These are phyloP conservation scores for Leucoagaricus sp. DNA, from an alignment of 1,284 basidiomycete genomes.

Conservation along the genomic window DNA sequence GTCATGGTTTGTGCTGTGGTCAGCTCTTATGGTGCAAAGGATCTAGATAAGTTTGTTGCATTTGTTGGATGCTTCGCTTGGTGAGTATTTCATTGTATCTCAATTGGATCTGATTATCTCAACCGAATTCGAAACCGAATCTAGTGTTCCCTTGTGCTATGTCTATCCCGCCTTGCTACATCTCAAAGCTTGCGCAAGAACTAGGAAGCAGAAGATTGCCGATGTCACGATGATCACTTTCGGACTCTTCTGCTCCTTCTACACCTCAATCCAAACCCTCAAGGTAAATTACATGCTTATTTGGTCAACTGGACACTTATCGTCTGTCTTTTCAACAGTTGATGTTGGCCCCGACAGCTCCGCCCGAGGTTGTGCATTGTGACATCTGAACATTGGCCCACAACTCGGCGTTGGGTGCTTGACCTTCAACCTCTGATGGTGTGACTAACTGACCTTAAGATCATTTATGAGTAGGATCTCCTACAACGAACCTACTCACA, in stretches of 20 bases:
- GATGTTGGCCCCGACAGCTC: slow-evolving; percentile 31
- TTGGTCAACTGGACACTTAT: neutral
- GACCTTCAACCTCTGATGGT: too few relatives aligned
- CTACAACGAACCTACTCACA: too few relatives aligned
- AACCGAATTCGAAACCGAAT: neutral
- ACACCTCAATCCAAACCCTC: slow-evolving; percentile 84
- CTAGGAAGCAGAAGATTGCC: slow-evolving; percentile 64
- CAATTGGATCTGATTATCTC: slow-evolving; percentile 8
- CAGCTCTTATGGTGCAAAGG: slow-evolving; percentile 84
- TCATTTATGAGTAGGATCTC: too few relatives aligned
- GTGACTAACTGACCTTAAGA: too few relatives aligned
- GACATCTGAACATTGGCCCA: neutral
- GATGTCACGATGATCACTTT: slow-evolving; percentile 86
- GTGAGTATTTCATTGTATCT: slow-evolving; percentile 46
- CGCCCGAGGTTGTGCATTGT: neutral
- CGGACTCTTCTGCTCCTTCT: slow-evolving; percentile 80
- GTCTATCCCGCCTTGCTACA: slow-evolving; percentile 95
- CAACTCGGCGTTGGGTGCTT: too few relatives aligned
- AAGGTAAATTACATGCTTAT: slow-evolving; percentile 42
- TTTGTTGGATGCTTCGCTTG: slow-evolving; percentile 95
- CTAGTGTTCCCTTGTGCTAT: slow-evolving; percentile 90
- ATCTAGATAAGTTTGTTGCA: slow-evolving; percentile 97
- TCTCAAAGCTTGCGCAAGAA: slow-evolving; percentile 84
- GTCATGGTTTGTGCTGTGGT: slow-evolving; percentile 78
- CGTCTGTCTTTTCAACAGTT: slow-evolving; percentile 29